Base-by-base conservation (phyloP, 208 protist genomes). In the Crithidia mellificae region DNA sequence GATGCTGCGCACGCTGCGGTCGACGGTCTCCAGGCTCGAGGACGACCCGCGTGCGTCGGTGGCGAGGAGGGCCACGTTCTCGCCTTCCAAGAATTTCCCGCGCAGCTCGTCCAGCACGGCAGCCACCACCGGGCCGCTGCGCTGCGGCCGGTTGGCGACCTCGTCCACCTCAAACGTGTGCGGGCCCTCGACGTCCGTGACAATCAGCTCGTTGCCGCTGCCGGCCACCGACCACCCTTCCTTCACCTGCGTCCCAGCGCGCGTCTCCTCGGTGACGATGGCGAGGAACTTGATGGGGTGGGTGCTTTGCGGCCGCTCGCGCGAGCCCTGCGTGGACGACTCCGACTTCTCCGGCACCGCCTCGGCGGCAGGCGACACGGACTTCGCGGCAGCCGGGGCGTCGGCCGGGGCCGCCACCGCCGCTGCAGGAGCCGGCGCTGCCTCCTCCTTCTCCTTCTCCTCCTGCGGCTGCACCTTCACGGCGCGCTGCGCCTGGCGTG, bases 1-100 rank as follows among this genome's bases (percentile, higher is more conserved):
- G 15, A 84, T 63, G 49, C 38, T 41, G 49, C 79, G 81, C 57
- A 77, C 72, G 6, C 72, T 80, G 74, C 77, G 74, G 53, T 85
- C 81, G n/a, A 87, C 61, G 56, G 83, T 50, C 53, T 85, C 74
- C 34, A 83, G 43, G 47, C 77, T 81, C 30, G 74, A 52, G 15
- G 77, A 44, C 4, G 74, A 82, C 43, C 85, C 85, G 25, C 79
- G 78, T 0, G 67, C 46, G 59, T 88, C 85, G 22, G 64, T 63
- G 8, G 82, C 86, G 20, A 88, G 41, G 32, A 91, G 51, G 36
- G 82, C 80, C 11, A 82, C 68, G 72, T 87, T 87, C 57, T 83
- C 51, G 30, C 85, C 82, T 15, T 59, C 52, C 43, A 87, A 36
- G 51, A 91, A 88, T 25, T 62, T 52, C 46, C 65, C 59, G 30